Base-by-base conservation (phyloP, 306 rosid species). In the Psophocarpus tetragonolobus region DNA sequence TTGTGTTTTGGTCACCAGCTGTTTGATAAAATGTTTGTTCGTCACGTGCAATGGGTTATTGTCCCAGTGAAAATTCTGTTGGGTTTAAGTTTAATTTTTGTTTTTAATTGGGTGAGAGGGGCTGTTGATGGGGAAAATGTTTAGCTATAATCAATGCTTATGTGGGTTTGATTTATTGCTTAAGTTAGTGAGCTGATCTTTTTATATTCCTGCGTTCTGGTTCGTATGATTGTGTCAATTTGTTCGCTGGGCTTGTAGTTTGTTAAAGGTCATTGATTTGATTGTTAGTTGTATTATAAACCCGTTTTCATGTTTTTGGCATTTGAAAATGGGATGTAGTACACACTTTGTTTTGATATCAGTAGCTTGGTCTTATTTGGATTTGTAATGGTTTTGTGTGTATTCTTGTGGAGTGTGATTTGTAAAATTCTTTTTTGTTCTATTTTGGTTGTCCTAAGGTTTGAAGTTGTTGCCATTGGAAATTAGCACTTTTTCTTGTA, bases 21-120 rank as follows among this genome's bases (percentile, higher is more conserved):
- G 74, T 76, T 76, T 65, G 80, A 45, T 64, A 18, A 76, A 76
- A 48, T 63, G 80, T 8, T 13, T 48, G 38, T 30, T 0, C 3
- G 73, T 33, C 15, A 17, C 24, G 10, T 58, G 29, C 58, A 58
- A 5, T 58, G n/a, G 42, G 6, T 58, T 27, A 15, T 38, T 72
- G 23, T 56, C 0, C 27, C 41, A 30, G 9, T 73, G 24, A 9
- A 8, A 73, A 54, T 38, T 72, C 33, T 6, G 71, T 2, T 5
- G 33, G 23, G 23, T 20, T 58, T 24, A 3, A 33, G 0, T 17
- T 48, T n/a, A n/a, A 6, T 0, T 32, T 62, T 29, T 29, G 10
- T 33, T 33, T 11, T 56, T 11, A 32, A n/a, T 12, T 64, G n/a
- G n/a, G n/a, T n/a, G n/a, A n/a, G n/a, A n/a, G 20, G 51, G 51